These are phyloP conservation scores for Lasiosphaeris hirsuta DNA, from an alignment of 495 filamentous ascomycete genomes.

Conservation along the genomic window DNA sequence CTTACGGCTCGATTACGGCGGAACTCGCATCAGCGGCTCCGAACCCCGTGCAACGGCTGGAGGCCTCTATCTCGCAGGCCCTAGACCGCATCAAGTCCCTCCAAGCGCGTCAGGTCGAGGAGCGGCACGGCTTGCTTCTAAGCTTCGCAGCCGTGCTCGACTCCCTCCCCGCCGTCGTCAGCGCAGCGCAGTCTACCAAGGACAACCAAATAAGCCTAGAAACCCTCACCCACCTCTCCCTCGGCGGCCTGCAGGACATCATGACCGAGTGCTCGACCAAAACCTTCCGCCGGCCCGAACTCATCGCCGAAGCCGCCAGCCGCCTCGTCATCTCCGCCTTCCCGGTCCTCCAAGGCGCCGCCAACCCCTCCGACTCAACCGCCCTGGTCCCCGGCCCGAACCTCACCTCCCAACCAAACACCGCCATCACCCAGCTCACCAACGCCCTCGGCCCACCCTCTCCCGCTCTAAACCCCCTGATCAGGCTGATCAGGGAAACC, in stretches of 20 bases:
- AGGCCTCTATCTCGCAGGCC: constrained; percentile 31
- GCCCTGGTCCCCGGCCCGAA: constrained; percentile 20
- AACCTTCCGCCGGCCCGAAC: constrained; percentile 60
- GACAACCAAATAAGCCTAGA: not conserved
- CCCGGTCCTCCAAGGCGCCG: constrained; percentile 33
- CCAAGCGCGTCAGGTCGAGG: constrained; percentile 59
- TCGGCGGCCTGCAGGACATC: constrained; percentile 26
- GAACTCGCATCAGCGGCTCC: constrained; percentile 26
- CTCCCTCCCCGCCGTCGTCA: constrained; percentile 26
- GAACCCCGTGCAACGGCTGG: constrained; percentile 28
- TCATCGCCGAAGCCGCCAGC: constrained; percentile 64
- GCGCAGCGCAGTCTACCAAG: not conserved
- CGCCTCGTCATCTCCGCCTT: constrained; percentile 49
- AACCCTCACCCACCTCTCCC: constrained; percentile 15
- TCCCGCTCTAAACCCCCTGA: constrained; percentile 7
- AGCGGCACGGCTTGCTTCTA: constrained; percentile 65
- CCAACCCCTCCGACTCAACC: not conserved
- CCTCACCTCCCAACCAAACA: constrained; percentile 14
- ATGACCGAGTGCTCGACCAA: constrained; percentile 34
- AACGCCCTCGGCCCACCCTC: constrained; percentile 9
- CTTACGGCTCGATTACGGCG: constrained; percentile 59
- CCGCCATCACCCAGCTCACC: constrained; percentile 18
- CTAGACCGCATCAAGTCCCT: constrained; percentile 45
- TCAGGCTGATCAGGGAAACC: constrained; percentile 25
- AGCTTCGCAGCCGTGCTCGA: constrained; percentile 51